Base-by-base conservation (phyloP, 352 stramenopile species). In the Phytophthora sojae region DNA sequence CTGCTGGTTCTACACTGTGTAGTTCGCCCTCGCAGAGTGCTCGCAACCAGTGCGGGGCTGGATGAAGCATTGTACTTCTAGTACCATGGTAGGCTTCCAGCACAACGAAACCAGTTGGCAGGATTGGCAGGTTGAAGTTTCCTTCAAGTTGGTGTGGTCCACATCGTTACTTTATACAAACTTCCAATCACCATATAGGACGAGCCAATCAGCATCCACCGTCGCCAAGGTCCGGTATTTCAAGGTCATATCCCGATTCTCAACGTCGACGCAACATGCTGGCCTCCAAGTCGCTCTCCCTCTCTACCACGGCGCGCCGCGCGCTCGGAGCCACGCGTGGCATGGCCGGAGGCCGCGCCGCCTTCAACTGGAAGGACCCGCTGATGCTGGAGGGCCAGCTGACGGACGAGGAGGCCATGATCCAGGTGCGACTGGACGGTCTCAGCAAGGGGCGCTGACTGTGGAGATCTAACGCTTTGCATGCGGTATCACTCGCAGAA, bases 371-470 rank as follows among this genome's bases (percentile, higher is more conserved):
- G 87, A 82, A 90, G 57, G 91, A 97, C 55, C 91, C 91, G 30
- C 74, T 97, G 53, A 54, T 85, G 60, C 71, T 97, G 37, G 77
- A 93, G 23, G 50, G 64, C 29, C 90, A 96, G 67, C 79, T 98
- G 53, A 96, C 88, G 54, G 92, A 98, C 63, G 94, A 98, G 54
- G 94, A 98, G 76, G 71, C 80, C 57, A 92, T 98, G 77, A 97
- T 99, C 63, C 84, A 94, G 79, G 88, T 96, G 56, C 29, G 79
- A 56, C 7, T 58, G 35, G 19, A 23, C 1, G 21, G 23, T 64
- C 60, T 64, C 32, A 56, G 12, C 44, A 61, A 37, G 39, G 14
- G 35, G 55, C 51, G 23, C 30, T 42, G 7, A 26, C n/a, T 6
- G 59, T 45, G 42, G 42, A 21, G 9, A 47, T 29, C 32, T 70